Evolutionary conservation across 768 basidiomycete species (phyloP).

Genomic region (Cyclocybe cylindracea): DNA sequence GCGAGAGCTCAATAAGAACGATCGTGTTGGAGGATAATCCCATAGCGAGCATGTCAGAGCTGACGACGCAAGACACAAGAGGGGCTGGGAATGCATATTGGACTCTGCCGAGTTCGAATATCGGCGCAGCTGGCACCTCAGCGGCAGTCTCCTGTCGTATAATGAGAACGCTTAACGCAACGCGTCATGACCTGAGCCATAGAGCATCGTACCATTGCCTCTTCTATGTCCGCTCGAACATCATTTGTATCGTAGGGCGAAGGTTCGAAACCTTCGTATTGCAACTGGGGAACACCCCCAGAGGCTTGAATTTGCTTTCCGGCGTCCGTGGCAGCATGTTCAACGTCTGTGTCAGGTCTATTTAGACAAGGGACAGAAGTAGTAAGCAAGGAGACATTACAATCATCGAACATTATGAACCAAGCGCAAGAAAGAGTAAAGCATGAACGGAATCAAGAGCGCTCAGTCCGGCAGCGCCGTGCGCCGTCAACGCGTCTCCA

Average conservation of each 20-base stretch:
- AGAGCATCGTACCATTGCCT: constrained; percentile 24
- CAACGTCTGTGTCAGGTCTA: constrained; percentile 65
- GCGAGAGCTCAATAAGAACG: constrained; percentile 87
- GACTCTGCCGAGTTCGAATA: constrained; percentile 86
- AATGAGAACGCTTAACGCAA: neutral
- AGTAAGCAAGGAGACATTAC: constrained; percentile 35
- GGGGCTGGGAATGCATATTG: constrained; percentile 87
- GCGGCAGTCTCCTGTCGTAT: constrained; percentile 23
- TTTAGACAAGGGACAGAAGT: constrained; percentile 2
- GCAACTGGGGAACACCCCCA: constrained; percentile 55
- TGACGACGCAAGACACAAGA: constrained; percentile 80
- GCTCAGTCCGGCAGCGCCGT: too few species aligned
- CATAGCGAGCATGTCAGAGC: constrained; percentile 87
- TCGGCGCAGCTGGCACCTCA: constrained; percentile 52
- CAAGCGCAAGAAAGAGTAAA: constrained; percentile 16
- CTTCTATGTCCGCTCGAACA: constrained; percentile 42
- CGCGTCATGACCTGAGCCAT: constrained; percentile 7
- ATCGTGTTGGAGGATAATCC: constrained; percentile 74
- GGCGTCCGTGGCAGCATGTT: constrained; percentile 68
- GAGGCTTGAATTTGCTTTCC: constrained; percentile 31
- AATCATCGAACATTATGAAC: constrained; percentile 63
- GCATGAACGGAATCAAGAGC: neutral
- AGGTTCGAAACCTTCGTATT: constrained; percentile 89
- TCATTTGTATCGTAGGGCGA: constrained; percentile 59
- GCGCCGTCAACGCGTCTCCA: too few species aligned